Evolutionary conservation across 2,329 filamentous ascomycete genomes (phyloP), one percentile per base, ranked within the genome.

Genomic region (Penicillium sp.): DNA sequence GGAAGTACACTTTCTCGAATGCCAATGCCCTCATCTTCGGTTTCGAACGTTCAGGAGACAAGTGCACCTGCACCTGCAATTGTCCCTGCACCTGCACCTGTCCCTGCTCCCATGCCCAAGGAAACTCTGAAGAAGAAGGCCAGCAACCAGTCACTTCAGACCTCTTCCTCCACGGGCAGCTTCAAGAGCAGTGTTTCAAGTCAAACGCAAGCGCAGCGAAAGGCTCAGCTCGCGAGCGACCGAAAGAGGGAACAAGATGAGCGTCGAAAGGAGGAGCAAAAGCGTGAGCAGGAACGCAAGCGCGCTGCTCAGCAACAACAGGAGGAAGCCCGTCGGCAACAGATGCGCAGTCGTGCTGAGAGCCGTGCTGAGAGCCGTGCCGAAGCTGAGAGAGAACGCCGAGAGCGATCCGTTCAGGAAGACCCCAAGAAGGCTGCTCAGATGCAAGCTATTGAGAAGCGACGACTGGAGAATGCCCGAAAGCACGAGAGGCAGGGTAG

Each of bases 231-330:
- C 46, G 77, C 87, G 42, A 88, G 86, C 2, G 87, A 88, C 33
- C 86, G 84, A 63, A 91, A 90, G 69, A 92, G 87, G 65, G 89
- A 95, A 66, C 86, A 82, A 66, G 90, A 95, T 60, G 89, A 95
- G 12, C 84, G 90, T 61, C 82, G 85, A 43, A 92, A 89, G 63
- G 84, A 85, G 7, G 88, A 95, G 18, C 84, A 86, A 32, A 95
- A 95, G 70, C 81, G 84, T 13, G 88, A 95, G 61, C 74, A 87
- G 29, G 89, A 95, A 65, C 83, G 87, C 42, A 89, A 90, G 72
- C 80, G 87, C 51, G 81, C 81, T 42, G 82, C 81, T 32, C 71
- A 75, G 44, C 64, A 68, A 47, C 67, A 64, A 39, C 81, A 81
- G 47, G 77, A 81, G 46, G 84, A 89, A 56, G 73, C 75, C 13